A percentile compares a stretch with the other conserved stretches of the same genome.
These are phyloP conservation scores for Endocarpon pusillum DNA, from an alignment of 495 filamentous ascomycete species.

Conservation along the genomic window DNA sequence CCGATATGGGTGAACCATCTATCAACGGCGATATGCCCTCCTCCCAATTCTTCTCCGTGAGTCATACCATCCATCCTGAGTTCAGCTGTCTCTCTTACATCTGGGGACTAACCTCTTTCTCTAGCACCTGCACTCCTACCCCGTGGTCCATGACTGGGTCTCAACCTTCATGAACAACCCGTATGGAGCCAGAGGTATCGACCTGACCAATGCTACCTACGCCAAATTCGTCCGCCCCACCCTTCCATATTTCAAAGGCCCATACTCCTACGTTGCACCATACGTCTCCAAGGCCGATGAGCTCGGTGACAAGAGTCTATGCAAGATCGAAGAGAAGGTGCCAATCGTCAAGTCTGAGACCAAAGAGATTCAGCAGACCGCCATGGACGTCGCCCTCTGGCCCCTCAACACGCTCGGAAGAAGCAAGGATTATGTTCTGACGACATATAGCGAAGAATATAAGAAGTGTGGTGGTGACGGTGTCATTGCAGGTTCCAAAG, in stretches of 20 bases:
- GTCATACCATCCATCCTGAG: conserved; percentile 12
- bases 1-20: conserved; percentile 26
- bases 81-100: conserved; percentile 3
- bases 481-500: conserved; percentile 51
- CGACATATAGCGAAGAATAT: conserved; percentile 56
- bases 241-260: conserved; percentile 57
- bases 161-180: conserved; percentile 59
- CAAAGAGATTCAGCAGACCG: conserved; percentile 49
- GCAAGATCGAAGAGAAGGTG: conserved; percentile 58
- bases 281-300: conserved; percentile 70
- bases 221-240: conserved; percentile 49
- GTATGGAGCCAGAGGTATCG: conserved; percentile 63
- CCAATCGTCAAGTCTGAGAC: conserved; percentile 83
- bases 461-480: conserved; percentile 59
- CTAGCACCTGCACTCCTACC: conserved; percentile 75
- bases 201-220: conserved; percentile 53
- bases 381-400: conserved; percentile 43
- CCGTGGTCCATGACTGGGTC: conserved; percentile 66
- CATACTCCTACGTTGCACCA: conserved; percentile 61
- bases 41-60: conserved; percentile 51
- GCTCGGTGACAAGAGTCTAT: conserved; percentile 58
- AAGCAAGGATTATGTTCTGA: conserved; percentile 57
- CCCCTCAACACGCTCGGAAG: conserved; percentile 49
- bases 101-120: conserved; percentile 1
- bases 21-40: conserved; percentile 53